Percentiles rank a stretch among this genome's conserved stretches.
Evolutionary conservation across 352 stramenopile species (phyloP).

Genomic region (Pythium angustatum): DNA sequence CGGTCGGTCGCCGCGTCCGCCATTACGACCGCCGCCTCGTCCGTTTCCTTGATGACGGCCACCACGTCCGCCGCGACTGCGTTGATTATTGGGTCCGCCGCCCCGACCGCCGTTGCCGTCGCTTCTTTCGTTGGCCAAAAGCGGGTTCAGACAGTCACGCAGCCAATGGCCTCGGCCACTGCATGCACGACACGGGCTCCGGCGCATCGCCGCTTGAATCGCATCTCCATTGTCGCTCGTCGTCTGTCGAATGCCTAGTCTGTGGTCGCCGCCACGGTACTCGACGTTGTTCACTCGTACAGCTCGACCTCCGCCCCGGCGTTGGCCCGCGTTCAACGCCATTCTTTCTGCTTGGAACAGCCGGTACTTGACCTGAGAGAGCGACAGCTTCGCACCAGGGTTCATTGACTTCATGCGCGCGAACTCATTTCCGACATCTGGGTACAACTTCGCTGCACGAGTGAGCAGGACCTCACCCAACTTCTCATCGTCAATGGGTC

Average conservation of each 20-base stretch:
- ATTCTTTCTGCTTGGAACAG: not conserved
- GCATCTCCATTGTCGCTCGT: not conserved
- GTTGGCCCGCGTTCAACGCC: not conserved
- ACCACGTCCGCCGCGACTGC: not conserved
- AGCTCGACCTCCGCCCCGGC: not conserved
- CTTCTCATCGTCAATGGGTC: not conserved
- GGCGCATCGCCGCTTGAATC: not conserved
- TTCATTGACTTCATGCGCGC: not conserved
- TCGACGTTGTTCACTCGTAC: not conserved
- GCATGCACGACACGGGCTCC: not conserved
- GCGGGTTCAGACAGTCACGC: not conserved
- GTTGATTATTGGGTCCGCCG: not conserved
- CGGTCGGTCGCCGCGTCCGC: not conserved
- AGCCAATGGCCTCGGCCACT: not conserved
- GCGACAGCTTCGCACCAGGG: not conserved
- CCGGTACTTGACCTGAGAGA: not conserved
- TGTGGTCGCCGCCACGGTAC: not conserved
- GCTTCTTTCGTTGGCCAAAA: not conserved
- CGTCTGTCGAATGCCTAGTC: not conserved
- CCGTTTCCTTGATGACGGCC: no score
- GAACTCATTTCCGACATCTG: not conserved
- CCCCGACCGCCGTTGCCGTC: not conserved
- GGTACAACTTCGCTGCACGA: not conserved
- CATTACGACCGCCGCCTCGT: not conserved
- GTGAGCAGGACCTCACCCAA: constrained; percentile 1